Evolutionary conservation across 208 protist species (phyloP), one percentile per base, ranked within the genome.

Genomic region (Borovskyia barvae): DNA sequence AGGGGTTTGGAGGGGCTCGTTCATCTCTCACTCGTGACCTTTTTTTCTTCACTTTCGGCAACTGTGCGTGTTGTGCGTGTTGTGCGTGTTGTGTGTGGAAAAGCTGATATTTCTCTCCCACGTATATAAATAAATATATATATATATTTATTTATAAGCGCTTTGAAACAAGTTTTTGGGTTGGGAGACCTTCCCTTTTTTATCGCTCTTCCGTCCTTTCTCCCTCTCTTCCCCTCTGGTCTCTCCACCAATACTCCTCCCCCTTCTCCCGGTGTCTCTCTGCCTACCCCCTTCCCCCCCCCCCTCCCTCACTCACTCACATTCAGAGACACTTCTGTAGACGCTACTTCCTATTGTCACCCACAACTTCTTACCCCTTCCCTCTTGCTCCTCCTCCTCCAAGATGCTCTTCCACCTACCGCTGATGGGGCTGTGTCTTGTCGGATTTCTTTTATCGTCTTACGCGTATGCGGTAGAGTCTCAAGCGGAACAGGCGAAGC

Each of bases 401-500:
- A 56, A 45, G 50, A 6, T 14, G 35, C 15, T 20, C 42, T 62
- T 73, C 22, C 40, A 77, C 35, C 51, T 77, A 7, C 26, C 30
- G 22, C 55, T 86, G 22, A 37, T 81, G 4, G 35, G 46, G 15
- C 36, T 87, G 53, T 71, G 59, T 49, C 47, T 82, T 17, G 5
- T 72, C 11, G 77, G 77, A 20, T 76, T 87, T 39, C 48, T 87
- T 22, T 58, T 87, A 1, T 82, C 80, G 9, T 70, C 58, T 40
- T 91, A 91, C 68, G 84, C 84, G 20, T 91, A 86, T 57, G 66
- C 61, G 28, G 80, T 91, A 26, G 84, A 91, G 75, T 12, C 59
- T 35, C 72, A 65, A n/a, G 53, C 65, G 6, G 73, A 73, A 20
- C 56, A 49, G 26, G 73, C 77, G 19, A 61, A 72, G 47, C 42